These are phyloP conservation scores for Metschnikowia gruessii DNA, from an alignment of 805 yeast species.

Conservation along the genomic window DNA sequence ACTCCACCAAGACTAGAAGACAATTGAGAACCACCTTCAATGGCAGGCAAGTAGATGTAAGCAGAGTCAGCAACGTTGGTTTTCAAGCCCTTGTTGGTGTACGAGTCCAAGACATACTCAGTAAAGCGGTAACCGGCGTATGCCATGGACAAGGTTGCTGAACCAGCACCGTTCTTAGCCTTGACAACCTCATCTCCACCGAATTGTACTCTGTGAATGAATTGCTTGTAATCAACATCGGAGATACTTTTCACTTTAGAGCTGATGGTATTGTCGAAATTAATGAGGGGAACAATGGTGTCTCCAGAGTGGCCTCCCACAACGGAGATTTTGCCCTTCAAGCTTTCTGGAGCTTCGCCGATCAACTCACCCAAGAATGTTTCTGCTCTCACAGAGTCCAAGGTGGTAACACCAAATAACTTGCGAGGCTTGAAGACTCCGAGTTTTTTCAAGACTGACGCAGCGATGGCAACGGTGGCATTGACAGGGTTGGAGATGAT, in stretches of 20 bases:
- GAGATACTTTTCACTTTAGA: constrained; percentile 19
- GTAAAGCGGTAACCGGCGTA: constrained; percentile 24
- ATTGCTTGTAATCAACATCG: constrained; percentile 19
- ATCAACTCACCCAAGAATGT: constrained; percentile 42
- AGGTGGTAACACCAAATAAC: constrained; percentile 46
- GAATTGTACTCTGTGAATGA: constrained; percentile 21
- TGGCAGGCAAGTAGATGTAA: constrained; percentile 53
- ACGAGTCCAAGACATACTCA: constrained; percentile 17
- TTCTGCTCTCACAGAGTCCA: constrained; percentile 46
- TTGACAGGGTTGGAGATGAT: constrained; percentile 48
- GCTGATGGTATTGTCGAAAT: constrained; percentile 20
- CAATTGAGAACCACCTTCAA: constrained; percentile 46
- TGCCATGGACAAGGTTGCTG: constrained; percentile 24
- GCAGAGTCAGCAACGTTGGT: constrained; percentile 43
- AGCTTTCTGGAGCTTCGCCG: constrained; percentile 27
- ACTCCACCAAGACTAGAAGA: constrained; percentile 36
- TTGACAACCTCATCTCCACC: constrained; percentile 25
- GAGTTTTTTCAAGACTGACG: constrained; percentile 44
- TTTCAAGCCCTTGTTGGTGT: constrained; percentile 1
- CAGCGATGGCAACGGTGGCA: constrained; percentile 48
- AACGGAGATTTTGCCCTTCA: constrained; percentile 42
- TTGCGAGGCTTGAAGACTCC: constrained; percentile 46
- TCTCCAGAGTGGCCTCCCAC: constrained; percentile 49
- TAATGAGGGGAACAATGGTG: constrained; percentile 42
- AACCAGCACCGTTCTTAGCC: constrained; percentile 24